A percentile compares a stretch with the other conserved stretches of the same genome.
These are phyloP conservation scores for Aspergillus sp. DNA, from an alignment of 2,329 filamentous ascomycete genomes.

Conservation along the genomic window DNA sequence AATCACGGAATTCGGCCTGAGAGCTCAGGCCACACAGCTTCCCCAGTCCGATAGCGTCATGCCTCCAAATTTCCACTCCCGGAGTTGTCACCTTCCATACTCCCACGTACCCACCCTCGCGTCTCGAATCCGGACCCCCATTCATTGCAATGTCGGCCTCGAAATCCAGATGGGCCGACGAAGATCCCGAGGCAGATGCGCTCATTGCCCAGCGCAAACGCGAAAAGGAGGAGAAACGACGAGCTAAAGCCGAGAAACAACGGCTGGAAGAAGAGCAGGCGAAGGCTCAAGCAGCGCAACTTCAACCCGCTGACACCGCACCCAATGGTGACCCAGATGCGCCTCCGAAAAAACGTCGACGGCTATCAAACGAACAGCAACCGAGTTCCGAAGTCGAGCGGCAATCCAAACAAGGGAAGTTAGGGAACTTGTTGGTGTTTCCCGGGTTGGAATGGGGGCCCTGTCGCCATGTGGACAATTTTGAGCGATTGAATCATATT, in stretches of 20 bases:
- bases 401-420: slow-evolving; percentile 32
- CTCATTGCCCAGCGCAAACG: slow-evolving; percentile 67
- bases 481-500: slow-evolving; percentile 91
- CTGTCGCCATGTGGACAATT: slow-evolving; percentile 79
- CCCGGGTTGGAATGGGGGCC: slow-evolving; percentile 66
- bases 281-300: slow-evolving; percentile 26
- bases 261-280: slow-evolving; percentile 32
- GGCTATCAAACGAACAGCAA: slow-evolving; percentile 58
- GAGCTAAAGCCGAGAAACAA: slow-evolving; percentile 73
- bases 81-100: neutral
- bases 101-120: neutral
- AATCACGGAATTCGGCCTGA: slow-evolving; percentile 16
- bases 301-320: slow-evolving; percentile 12
- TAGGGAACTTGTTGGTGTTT: slow-evolving; percentile 70
- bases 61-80: slow-evolving; percentile 13
- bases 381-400: slow-evolving; percentile 19
- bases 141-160: slow-evolving; percentile 53
- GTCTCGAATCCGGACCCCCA: slow-evolving; percentile 10
- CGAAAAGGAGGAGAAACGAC: slow-evolving; percentile 88
- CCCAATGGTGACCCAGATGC: slow-evolving; percentile 31
- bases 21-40: slow-evolving; percentile 18
- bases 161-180: slow-evolving; percentile 84
- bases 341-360: slow-evolving; percentile 57
- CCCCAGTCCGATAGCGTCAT: slow-evolving; percentile 26
- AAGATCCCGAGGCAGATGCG: slow-evolving; percentile 74